These are phyloP conservation scores for Schwanniomyces polymorphus DNA, from an alignment of 805 yeast genomes.

Conservation along the genomic window DNA sequence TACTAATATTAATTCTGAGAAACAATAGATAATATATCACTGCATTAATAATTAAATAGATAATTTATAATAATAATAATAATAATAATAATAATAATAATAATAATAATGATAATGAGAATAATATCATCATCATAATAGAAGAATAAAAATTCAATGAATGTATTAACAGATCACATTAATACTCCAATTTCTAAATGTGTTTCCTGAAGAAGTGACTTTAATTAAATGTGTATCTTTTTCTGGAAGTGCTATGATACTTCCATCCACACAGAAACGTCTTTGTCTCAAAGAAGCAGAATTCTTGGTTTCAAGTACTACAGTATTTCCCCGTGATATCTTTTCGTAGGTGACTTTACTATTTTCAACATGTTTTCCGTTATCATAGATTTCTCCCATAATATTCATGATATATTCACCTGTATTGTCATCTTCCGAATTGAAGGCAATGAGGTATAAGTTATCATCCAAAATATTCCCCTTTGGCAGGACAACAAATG, in stretches of 20 bases:
- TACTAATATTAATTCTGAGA: background rate
- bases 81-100: background rate
- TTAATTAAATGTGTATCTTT: conserved; percentile 9
- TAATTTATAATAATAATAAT: background rate
- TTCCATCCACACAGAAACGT: conserved; percentile 71
- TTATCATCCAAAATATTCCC: conserved; percentile 44
- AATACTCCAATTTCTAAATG: conserved; percentile 20
- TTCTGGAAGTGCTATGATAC: conserved; percentile 38
- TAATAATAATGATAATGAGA: background rate
- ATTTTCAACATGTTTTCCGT: conserved; percentile 55
- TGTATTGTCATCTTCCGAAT: conserved; percentile 23
- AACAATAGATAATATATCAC: background rate
- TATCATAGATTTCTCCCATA: conserved; percentile 55
- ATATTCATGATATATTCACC: conserved; percentile 47
- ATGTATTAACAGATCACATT: conserved; percentile 7
- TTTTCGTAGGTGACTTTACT: conserved; percentile 46
- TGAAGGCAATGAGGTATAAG: conserved; percentile 50
- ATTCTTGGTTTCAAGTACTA: conserved; percentile 14
- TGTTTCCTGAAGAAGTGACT: conserved; percentile 18
- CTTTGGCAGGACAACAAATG: conserved; percentile 62
- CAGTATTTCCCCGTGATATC: conserved; percentile 25
- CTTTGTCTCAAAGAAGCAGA: conserved; percentile 22
- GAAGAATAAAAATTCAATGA: background rate
- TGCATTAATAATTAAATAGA: background rate
- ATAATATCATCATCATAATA: background rate